Conservation (phyloP, 495 filamentous ascomycete species). For the Tuber brumale region DNA sequence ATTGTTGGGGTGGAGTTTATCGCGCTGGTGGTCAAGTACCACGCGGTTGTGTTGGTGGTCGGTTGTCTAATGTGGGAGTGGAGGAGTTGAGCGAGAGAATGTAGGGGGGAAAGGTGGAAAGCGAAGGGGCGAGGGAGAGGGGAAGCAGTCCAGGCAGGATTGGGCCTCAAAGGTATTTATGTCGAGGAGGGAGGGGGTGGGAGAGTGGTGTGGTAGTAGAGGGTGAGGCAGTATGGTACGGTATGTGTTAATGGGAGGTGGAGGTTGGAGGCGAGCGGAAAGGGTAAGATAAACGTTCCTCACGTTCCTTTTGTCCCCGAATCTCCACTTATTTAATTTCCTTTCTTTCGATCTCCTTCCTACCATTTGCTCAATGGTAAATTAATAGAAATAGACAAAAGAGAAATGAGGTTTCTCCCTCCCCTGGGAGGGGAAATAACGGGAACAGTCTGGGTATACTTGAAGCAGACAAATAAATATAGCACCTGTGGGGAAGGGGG, state of each 20-base stretch:
- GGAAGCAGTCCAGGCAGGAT: conserved; percentile 5
- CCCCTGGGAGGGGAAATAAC: background rate
- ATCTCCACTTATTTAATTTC: background rate
- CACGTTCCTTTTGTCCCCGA: background rate
- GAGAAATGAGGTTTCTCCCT: background rate
- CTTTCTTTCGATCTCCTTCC: background rate
- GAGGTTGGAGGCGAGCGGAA: conserved; percentile 20
- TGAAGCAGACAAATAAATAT: background rate
- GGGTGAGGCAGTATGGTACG: conserved; percentile 17
- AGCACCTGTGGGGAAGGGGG: background rate
- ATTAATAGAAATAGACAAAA: background rate
- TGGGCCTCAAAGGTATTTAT: conserved; percentile 38
- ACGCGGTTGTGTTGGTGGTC: conserved; percentile 34
- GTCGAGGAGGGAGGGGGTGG: conserved; percentile 27
- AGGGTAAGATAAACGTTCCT: conserved; percentile 12
- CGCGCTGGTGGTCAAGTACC: conserved; percentile 60
- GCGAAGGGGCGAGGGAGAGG: conserved; percentile 28
- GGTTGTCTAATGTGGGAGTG: conserved; percentile 4
- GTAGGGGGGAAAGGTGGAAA: conserved; percentile 7
- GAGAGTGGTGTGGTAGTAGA: conserved; percentile 24
- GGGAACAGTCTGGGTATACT: background rate
- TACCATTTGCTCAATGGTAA: background rate
- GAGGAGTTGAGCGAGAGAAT: conserved; percentile 15
- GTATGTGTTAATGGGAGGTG: conserved; percentile 24
- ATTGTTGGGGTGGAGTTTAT: conserved; percentile 63